Evolutionary conservation across 768 basidiomycete species (phyloP), one percentile per base, ranked within the genome.

Genomic region (Leccinum imitatum): DNA sequence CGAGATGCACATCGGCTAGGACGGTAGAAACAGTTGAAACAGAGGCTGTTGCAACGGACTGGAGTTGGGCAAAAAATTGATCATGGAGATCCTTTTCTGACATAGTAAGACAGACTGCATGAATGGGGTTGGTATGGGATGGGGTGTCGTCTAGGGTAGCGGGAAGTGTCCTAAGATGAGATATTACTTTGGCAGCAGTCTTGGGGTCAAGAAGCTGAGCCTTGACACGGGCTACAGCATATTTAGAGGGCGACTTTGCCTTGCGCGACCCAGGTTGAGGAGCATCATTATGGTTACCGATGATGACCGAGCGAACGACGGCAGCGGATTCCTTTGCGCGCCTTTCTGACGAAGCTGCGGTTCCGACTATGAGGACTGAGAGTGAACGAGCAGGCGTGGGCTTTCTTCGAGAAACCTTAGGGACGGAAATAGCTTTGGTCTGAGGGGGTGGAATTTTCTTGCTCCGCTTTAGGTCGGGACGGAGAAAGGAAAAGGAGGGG

Each of bases 81-180:
- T 78, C 72, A 13, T 89, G 77, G 30, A 81, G 82, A 65, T 91
- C 89, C 8, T 71, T 79, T 57, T 93, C 91, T 2, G 84, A 69
- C 63, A 79, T 78, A 31, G 78, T 80, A 41, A 93, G 79, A 65
- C 89, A 93, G 21, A 92, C 90, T 0, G 90, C 91, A 66, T 87
- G 91, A 30, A 93, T 90, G 21, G 89, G 89, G 54, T 71, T 71
- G 53, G 52, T 33, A 25, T 64, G 54, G 2, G 61, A 44, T 10
- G 60, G 53, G 19, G 65, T 14, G 35, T 64, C 65, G 10, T 30
- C 10, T 51, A 58, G 41, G 31, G 62, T 67, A 31, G 62, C 19
- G n/a, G 91, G 83, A 44, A 93, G 77, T 8, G 75, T 65, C 44
- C 82, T 85, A 14, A 93, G 79, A 52, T 91, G 85, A n/a, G 81